Evolutionary conservation across 331 rosid genomes (phyloP), one percentile per base, ranked within the genome.

Genomic region (Cydonia oblonga): DNA sequence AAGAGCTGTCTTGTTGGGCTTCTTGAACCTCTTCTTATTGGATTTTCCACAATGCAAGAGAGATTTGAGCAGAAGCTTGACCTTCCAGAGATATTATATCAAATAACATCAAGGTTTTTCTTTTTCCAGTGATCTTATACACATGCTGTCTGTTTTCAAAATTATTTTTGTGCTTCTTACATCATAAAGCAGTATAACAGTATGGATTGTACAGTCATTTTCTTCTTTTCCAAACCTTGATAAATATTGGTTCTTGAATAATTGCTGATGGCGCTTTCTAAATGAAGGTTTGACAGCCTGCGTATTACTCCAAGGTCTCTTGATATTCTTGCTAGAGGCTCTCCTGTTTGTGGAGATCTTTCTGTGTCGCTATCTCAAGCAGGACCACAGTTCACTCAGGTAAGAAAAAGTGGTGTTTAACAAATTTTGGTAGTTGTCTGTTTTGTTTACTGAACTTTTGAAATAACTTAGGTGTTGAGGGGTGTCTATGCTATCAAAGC

Each of bases 331-430:
- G 87, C 99, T 75, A 85, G 96, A 76, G 99, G 99, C 64, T 84
- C 99, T 76, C 97, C 97, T 68, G 96, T 95, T 76, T 95, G 99
- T 86, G 99, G 99, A 81, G 99, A 95, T 83, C 90, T 95, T 81
- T 93, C 99, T 61, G 97, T 95, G 79, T 87, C 99, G 79, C 85
- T 95, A 74, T 91, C 99, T 71, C 99, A 95, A 83, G 90, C 97
- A 42, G 96, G 99, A 72, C 99, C 99, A 63, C 99, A 95, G 79
- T 95, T 95, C 86, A 87, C 96, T 62, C 99, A 95, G 90, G 99
- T 87, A 56, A 81, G 87, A 71, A 77, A 58, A 72, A 78, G 15
- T 74, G 40, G 44, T 38, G 24, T 66, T 78, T 69, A 58, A 65
- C 32, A 56, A 76, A n/a, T 67, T 76, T 72, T 52, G 26, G 73